Evolutionary conservation across 768 basidiomycete genomes (phyloP), one percentile per base, ranked within the genome.

Genomic region (Rhodotorula taiwanensis): DNA sequence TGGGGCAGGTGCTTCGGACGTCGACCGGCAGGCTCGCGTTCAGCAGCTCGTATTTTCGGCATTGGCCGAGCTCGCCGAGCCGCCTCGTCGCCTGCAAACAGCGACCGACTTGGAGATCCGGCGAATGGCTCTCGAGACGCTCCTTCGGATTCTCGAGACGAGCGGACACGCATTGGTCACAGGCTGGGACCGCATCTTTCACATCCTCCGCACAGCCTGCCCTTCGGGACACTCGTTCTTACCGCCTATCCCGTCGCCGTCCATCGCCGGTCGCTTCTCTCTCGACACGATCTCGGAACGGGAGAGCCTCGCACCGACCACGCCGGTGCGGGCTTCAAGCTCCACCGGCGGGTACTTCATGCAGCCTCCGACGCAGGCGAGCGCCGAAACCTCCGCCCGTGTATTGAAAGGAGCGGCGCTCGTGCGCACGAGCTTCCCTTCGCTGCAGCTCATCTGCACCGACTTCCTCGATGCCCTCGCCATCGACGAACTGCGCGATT

Each of bases 181-280:
- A 20, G 94, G 95, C 0, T 99, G 94, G 94, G 86, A 87, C 69
- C 86, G 81, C 0, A 90, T 97, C 69, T 97, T 98, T 75, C 83
- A 86, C 67, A 92, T 97, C 82, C 79, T 99, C 10, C 83, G 84
- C 45, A 90, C 88, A 62, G 89, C 95, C 15, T 97, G 92, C 75
- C 82, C 81, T 52, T 80, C 86, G 2, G 75, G 78, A 0, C 64
- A 78, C 1, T 52, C 34, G 31, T 44, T 64, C 30, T 55, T 20
- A 5, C 58, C 55, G 25, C 52, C 64, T 10, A 55, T 64, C 3
- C 58, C 63, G 8, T 25, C 50, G n/a, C 42, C 58, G 5, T 27
- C 51, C 15, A 43, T 52, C 6, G 28, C 42, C 5, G 13, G 57
- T 3, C 49, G 60, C 4, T 23, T 52, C 1, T 51, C 60, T n/a